Evolutionary conservation across 148 eudicot genomes (phyloP).

Genomic region (Limonium bicolor): DNA sequence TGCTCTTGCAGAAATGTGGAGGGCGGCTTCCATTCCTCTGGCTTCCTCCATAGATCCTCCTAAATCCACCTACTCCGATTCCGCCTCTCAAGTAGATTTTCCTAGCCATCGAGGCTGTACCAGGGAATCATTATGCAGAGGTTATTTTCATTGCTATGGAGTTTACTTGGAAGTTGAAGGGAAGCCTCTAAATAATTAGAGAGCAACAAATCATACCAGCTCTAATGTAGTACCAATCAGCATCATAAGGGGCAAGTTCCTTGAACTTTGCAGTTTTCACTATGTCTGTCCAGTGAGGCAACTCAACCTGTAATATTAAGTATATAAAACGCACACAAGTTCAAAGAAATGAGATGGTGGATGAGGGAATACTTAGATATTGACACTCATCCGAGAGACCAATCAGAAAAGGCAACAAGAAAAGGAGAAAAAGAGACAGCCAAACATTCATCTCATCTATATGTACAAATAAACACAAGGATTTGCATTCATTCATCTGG

Average conservation of each 20-base stretch:
- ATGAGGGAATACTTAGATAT: no score
- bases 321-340: no score
- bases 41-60: conserved; percentile 77
- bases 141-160: no score
- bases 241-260: conserved; percentile 60
- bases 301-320: conserved; percentile 46
- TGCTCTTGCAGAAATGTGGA: conserved; percentile 70
- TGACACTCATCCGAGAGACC: no score
- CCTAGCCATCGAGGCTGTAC: conserved; percentile 74
- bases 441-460: no score
- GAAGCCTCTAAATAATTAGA: no score
- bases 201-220: conserved; percentile 23
- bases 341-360: no score
- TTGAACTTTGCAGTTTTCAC: conserved; percentile 46
- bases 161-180: no score
- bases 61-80: conserved; percentile 68
- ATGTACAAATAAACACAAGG: no score
- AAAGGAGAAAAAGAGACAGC: no score
- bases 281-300: conserved; percentile 55
- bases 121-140: not conserved
- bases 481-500: no score
- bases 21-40: conserved; percentile 79
- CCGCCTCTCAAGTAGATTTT: conserved; percentile 81
- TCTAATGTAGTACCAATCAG: conserved; percentile 54
- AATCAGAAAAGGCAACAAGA: no score